A percentile compares a stretch with the other conserved stretches of the same genome.
These are phyloP conservation scores for Extremus antarcticus DNA, from an alignment of 495 filamentous ascomycete species.

Conservation along the genomic window DNA sequence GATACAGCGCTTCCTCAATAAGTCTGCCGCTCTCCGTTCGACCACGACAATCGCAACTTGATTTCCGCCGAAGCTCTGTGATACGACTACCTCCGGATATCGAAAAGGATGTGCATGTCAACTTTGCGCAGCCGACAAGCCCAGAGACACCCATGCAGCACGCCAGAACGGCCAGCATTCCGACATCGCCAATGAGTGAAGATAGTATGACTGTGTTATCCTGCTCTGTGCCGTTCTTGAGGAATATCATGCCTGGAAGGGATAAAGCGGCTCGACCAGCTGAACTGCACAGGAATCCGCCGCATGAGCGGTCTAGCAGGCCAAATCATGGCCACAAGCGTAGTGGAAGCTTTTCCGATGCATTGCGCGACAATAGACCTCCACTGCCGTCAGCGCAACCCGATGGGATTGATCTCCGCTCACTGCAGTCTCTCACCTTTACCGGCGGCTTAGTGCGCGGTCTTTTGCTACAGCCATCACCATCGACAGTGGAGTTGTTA, in stretches of 20 bases:
- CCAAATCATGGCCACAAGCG: slow-evolving; percentile 51
- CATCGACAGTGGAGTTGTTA: slow-evolving; percentile 67
- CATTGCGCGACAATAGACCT: slow-evolving; percentile 60
- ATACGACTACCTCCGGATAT: slow-evolving; percentile 5
- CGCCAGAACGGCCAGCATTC: slow-evolving; percentile 13
- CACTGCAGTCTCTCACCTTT: slow-evolving; percentile 45
- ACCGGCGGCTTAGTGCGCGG: slow-evolving; percentile 80
- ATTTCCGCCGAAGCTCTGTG: slow-evolving; percentile 11
- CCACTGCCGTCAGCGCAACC: slow-evolving; percentile 44
- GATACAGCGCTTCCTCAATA: background rate
- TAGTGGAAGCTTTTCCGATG: slow-evolving; percentile 76
- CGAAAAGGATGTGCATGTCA: background rate
- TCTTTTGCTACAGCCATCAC: slow-evolving; percentile 41
- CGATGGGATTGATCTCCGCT: slow-evolving; percentile 24
- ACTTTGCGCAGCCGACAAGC: background rate
- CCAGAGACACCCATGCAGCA: background rate
- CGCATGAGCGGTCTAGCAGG: background rate
- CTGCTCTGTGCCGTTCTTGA: slow-evolving; percentile 60
- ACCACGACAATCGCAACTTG: slow-evolving; percentile 6
- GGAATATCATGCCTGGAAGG: slow-evolving; percentile 40
- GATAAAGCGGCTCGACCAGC: slow-evolving; percentile 3
- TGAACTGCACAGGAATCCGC: background rate
- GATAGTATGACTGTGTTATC: slow-evolving; percentile 59
- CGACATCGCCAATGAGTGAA: slow-evolving; percentile 37
- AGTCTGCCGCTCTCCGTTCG: slow-evolving; percentile 34